phyloP scores from a whole-genome alignment of 441 rosid genomes.

The Theobroma grandiflorum region DNA sequence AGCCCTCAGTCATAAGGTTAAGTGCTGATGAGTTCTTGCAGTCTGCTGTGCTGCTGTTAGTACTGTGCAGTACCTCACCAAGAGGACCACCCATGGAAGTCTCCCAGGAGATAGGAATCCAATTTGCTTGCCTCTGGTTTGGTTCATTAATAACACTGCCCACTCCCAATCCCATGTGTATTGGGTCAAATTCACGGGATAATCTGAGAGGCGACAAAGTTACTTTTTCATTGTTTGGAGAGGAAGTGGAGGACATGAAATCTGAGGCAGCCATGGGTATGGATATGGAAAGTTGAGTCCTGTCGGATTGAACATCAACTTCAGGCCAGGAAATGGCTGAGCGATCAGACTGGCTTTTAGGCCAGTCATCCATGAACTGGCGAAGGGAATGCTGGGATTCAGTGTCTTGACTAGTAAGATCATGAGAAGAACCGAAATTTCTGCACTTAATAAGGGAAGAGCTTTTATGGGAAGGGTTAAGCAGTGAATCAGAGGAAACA shows the following conservation, averaged over 20 bases:
- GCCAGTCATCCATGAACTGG: constrained; percentile 71
- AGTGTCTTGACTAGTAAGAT: constrained; percentile 40
- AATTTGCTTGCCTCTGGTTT: constrained; percentile 42
- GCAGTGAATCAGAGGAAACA: constrained; percentile 49
- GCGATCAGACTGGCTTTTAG: constrained; percentile 48
- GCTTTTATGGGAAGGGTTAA: constrained; percentile 48
- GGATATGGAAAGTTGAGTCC: constrained; percentile 66
- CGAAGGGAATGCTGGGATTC: constrained; percentile 51
- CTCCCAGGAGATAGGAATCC: constrained; percentile 54
- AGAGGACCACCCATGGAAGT: constrained; percentile 60
- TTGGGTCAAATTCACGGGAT: constrained; percentile 49
- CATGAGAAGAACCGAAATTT: constrained; percentile 45
- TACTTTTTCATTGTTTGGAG: constrained; percentile 51
- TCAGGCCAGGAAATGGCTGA: constrained; percentile 53
- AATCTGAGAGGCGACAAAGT: constrained; percentile 50
- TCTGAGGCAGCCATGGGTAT: constrained; percentile 52
- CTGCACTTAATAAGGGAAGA: constrained; percentile 44
- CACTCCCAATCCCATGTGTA: constrained; percentile 41
- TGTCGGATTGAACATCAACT: constrained; percentile 50
- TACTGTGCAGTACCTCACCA: constrained; percentile 59
- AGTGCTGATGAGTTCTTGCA: constrained; percentile 47
- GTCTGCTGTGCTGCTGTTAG: constrained; percentile 29
- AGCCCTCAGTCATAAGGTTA: constrained; percentile 46
- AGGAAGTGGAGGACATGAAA: constrained; percentile 57
- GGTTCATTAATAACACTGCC: constrained; percentile 31